These are phyloP conservation scores for Mycena haematopus DNA, from an alignment of 768 basidiomycete genomes.

Conservation along the genomic window DNA sequence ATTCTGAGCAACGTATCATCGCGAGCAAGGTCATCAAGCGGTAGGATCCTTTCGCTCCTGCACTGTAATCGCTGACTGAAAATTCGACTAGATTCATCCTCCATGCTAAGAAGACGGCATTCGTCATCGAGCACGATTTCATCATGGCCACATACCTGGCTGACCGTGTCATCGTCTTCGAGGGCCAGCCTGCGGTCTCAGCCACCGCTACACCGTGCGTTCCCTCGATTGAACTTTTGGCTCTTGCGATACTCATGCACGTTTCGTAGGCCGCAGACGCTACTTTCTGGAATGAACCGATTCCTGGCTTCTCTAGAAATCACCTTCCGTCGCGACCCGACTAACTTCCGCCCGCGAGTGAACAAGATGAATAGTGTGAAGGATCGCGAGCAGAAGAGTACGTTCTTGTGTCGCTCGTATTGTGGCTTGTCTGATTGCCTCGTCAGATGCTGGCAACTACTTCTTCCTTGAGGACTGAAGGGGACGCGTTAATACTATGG, in stretches of 20 bases:
- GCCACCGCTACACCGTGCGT: conserved; percentile 92
- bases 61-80: conserved; percentile 4
- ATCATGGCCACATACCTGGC: conserved; percentile 99
- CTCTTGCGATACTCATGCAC: conserved; percentile 1
- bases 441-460: conserved; percentile 79
- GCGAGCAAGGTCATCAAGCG: conserved; percentile 98
- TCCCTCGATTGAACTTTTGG: not conserved
- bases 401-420: conserved; percentile 31
- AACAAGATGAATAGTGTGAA: conserved; percentile 88
- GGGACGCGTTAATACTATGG: not conserved
- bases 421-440: conserved; percentile 8
- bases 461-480: conserved; percentile 89
- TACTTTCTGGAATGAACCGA: conserved; percentile 97
- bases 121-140: conserved; percentile 99
- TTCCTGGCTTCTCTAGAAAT: conserved; percentile 96
- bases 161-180: conserved; percentile 94
- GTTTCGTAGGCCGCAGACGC: conserved; percentile 79
- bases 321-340: conserved; percentile 97
- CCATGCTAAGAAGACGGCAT: conserved; percentile 96
- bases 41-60: conserved; percentile 41
- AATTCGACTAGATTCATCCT: conserved; percentile 75
- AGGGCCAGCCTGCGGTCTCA: conserved; percentile 82
- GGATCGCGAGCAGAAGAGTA: conserved; percentile 88
- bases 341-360: conserved; percentile 88
- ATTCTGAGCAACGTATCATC: conserved; percentile 99